Base-by-base conservation (phyloP, 352 stramenopile species). In the Phytophthora pluvialis region DNA sequence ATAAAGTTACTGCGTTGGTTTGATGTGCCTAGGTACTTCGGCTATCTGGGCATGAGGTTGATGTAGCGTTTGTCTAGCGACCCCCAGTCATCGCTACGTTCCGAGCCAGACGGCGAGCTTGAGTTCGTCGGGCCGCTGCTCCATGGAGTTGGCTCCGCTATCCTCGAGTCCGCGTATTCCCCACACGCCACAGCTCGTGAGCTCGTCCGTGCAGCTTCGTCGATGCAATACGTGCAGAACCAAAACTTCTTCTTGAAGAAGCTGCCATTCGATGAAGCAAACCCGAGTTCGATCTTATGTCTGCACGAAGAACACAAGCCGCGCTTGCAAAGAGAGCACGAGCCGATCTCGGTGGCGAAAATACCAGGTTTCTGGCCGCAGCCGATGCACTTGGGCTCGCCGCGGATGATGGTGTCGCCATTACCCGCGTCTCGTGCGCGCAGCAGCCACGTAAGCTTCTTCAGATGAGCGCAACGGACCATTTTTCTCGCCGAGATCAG, bases 401-500 rank as follows among this genome's bases (percentile, higher is more conserved):
- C 65, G 16, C 43, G 59, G 29, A 75, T 62, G 42, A 66, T 18
- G 2, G 46, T 29, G 11, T 32, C 25, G 11, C 42, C 53, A 26
- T 31, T 16, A 3, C 32, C 44, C 4, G 39, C n/a, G 10, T 64
- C 47, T n/a, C 51, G 56, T 43, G 35, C 25, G 46, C 26, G 60
- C 25, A 78, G 42, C 26, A 84, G 36, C 78, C 78, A 88, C 39
- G 64, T 42, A 2, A 88, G 67, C 31, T 88, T 88, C 54, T 86
- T 85, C 50, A 79, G 69, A 42, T 82, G 78, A 21, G 80, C 77
- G 50, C 78, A 88, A 16, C 67, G 42, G 8, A 88, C 55, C 46
- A 77, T 64, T 54, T 81, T 77, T 25, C 70, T 73, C 6, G 72
- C 74, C 0, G 78, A 81, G n/a, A 80, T 59, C 48, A 91, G 74